These are phyloP conservation scores for Ensete ventricosum DNA, from an alignment of 176 grass and related monocot species.

Conservation along the genomic window DNA sequence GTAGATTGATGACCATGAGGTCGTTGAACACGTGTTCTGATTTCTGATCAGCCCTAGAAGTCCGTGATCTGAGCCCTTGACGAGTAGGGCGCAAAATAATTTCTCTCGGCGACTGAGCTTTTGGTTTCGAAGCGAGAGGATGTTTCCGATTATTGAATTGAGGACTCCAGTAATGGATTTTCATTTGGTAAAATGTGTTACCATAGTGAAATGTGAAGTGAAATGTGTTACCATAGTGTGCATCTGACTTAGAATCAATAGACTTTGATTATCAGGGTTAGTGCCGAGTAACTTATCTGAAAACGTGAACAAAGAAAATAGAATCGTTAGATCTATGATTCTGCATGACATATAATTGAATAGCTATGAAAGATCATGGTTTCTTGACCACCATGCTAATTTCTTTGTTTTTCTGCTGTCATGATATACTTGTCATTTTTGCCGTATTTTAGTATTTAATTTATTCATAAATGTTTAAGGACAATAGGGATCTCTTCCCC, in stretches of 20 bases:
- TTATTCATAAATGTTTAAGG: not conserved
- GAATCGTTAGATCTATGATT: not conserved
- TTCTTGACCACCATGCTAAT: not conserved
- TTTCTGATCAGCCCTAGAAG: not conserved
- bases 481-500: not conserved
- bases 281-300: not conserved
- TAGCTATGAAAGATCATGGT: not conserved
- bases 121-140: not conserved
- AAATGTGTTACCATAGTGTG: not conserved
- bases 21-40: not conserved
- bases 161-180: not conserved
- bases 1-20: not conserved
- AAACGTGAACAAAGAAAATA: not conserved
- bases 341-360: no score
- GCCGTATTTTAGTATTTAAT: not conserved
- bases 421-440: not conserved
- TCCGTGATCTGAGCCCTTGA: not conserved
- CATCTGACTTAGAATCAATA: not conserved
- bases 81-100: not conserved
- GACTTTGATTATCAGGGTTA: not conserved
- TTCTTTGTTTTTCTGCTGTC: not conserved
- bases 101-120: not conserved
- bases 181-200: not conserved
- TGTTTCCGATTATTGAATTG: not conserved
- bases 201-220: not conserved